Evolutionary conservation across 192 early-diverging fungal genomes (phyloP), one percentile per base, ranked within the genome.

Genomic region (Coemansia sp.): DNA sequence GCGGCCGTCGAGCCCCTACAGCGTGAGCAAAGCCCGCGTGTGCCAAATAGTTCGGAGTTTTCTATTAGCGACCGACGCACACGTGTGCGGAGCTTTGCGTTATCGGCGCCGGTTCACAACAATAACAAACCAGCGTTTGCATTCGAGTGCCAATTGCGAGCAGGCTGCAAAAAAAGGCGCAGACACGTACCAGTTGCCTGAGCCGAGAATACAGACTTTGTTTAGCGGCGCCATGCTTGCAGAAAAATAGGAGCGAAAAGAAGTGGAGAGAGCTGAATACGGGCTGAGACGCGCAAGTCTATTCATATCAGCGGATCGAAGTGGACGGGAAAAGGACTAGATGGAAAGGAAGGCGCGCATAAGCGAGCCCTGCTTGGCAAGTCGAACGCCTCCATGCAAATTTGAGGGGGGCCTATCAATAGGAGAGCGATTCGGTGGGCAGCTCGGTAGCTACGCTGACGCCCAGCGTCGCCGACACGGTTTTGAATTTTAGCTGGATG

Each of bases 1-100:
- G 93, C 91, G 53, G 93, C 87, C 15, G 87, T 92, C 5, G 90
- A 86, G 60, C 96, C 96, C 94, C 92, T 94, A 67, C 23, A 46
- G n/a, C n/a, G n/a, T n/a, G n/a, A n/a, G n/a, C n/a, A n/a, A n/a
- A n/a, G n/a, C n/a, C 15, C 34, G 15, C 34, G 34, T 36, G 34
- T 5, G 5, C 34, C 11, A 11, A n/a, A 11, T n/a, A 36, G 34
- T 36, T 9, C 34, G 11, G 12, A 14, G 14, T 5, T 9, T 11
- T 36, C 12, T 36, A 11, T n/a, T 11, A 36, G 11, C 34, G 34
- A n/a, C 34, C n/a, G n/a, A n/a, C n/a, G 5, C 34, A 36, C 34
- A n/a, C 34, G 12, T n/a, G 34, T 36, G 4, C 34, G 11, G 12
- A 14, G 14, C 14, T 9, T 11, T 36, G 34, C 15, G 12, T n/a